Percentiles rank a stretch among this genome's conserved stretches.
Evolutionary conservation across 139 green algal genomes (phyloP).

Genomic region (Auxenochlorella pyrenoidosa): DNA sequence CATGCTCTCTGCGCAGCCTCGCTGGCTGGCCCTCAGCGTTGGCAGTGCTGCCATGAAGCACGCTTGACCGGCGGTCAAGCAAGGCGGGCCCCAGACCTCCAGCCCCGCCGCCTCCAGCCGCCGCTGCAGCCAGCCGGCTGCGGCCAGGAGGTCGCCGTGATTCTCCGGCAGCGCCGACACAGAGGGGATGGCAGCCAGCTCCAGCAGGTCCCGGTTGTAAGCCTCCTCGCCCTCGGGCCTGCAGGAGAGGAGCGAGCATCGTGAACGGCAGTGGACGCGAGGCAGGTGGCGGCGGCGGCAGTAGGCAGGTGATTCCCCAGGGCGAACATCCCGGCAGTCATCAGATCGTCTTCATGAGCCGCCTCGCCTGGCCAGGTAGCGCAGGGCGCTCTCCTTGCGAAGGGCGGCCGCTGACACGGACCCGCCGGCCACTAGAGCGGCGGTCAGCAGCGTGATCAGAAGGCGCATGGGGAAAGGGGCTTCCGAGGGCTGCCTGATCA

Average conservation of each 20-base stretch:
- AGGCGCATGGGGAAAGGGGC: no score
- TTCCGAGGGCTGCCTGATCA: no score
- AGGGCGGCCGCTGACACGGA: not conserved
- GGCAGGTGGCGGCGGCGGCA: no score
- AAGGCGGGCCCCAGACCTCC: slow-evolving; percentile 16
- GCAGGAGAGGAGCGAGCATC: no score
- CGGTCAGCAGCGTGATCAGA: not conserved
- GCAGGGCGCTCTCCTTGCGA: not conserved
- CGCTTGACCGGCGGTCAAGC: no score
- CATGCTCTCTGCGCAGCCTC: no score
- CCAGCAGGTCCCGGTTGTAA: slow-evolving; percentile 42
- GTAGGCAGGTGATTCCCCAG: not conserved
- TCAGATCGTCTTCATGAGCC: no score
- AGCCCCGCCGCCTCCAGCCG: slow-evolving; percentile 48
- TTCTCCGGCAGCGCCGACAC: slow-evolving; percentile 56
- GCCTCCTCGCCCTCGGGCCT: not conserved
- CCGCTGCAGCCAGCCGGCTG: slow-evolving; percentile 50
- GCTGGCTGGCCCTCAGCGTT: no score
- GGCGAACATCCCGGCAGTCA: no score
- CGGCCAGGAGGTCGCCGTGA: slow-evolving; percentile 33
- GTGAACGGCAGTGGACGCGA: not conserved
- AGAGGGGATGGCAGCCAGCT: slow-evolving; percentile 55
- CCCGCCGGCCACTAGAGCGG: not conserved
- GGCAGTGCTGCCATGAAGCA: no score
- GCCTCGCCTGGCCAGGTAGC: not conserved